phyloP scores from a whole-genome alignment of 2,329 filamentous ascomycete genomes.

The Ambrosiella cleistominuta region DNA sequence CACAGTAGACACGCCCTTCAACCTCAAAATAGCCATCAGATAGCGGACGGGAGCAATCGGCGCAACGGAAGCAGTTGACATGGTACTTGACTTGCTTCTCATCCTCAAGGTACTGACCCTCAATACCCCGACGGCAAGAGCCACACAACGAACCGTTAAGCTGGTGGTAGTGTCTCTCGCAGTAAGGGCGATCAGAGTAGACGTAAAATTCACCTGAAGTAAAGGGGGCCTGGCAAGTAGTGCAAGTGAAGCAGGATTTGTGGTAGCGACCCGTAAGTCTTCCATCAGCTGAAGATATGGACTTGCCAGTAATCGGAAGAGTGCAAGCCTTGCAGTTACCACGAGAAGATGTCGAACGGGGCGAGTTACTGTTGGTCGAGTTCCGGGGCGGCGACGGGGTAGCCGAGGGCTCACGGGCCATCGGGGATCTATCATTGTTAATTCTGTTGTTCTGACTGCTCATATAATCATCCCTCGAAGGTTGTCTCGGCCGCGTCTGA shows the following conservation, averaged over 20 bases:
- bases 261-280: slow-evolving; percentile 86
- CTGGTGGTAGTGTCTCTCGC: slow-evolving; percentile 80
- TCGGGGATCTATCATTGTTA: background rate
- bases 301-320: slow-evolving; percentile 68
- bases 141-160: slow-evolving; percentile 76
- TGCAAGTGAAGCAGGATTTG: slow-evolving; percentile 86
- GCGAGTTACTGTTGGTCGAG: slow-evolving; percentile 8
- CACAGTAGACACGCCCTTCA: slow-evolving; percentile 62
- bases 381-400: slow-evolving; percentile 11
- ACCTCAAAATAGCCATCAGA: slow-evolving; percentile 85
- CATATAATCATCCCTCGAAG: slow-evolving; percentile 7
- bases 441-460: background rate
- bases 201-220: slow-evolving; percentile 86
- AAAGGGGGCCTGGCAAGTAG: slow-evolving; percentile 66
- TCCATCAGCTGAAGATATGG: slow-evolving; percentile 82
- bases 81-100: slow-evolving; percentile 66
- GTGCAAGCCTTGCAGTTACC: slow-evolving; percentile 73
- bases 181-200: slow-evolving; percentile 70
- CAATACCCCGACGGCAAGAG: slow-evolving; percentile 67
- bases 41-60: slow-evolving; percentile 56
- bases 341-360: slow-evolving; percentile 29
- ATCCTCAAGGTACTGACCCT: slow-evolving; percentile 84
- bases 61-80: slow-evolving; percentile 68
- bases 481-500: slow-evolving; percentile 1
- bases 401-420: slow-evolving; percentile 4